Evolutionary conservation across 2,329 filamentous ascomycete species (phyloP), one percentile per base, ranked within the genome.

Genomic region (Microthyrium microscopicum): DNA sequence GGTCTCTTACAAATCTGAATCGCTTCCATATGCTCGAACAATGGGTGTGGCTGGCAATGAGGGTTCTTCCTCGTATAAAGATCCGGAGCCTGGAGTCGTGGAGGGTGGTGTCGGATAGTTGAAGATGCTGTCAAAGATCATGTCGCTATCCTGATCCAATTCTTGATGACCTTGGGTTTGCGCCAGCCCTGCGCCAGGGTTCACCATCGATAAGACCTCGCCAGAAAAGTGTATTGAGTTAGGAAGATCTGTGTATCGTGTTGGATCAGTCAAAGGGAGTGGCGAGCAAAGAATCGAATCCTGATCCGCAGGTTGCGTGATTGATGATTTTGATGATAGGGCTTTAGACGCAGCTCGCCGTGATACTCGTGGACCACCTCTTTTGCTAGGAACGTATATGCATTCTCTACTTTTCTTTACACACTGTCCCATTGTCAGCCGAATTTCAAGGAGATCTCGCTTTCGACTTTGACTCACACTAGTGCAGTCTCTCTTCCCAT

Each of bases 401-500:
- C 56, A 60, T 42, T 52, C 49, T 40, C 47, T 53, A 28, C 48
- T 48, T 44, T 57, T 60, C 42, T 41, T 46, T 28, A 48, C 41
- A 44, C 56, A 60, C 56, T 59, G n/a, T 25, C 41, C 32, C 26
- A 20, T 31, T 27, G 26, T 20, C 20, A 27, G 29, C 36, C 7
- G 12, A 8, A 24, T 12, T 15, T 4, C 4, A 33, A 28, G 9
- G 8, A 11, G 13, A 3, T 17, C 21, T 8, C 13, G 8, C 9
- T 29, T 34, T 29, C n/a, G 24, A 35, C 26, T 28, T 34, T 37
- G 34, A 43, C 56, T 44, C 53, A 62, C 59, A 50, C 54, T 61
- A 35, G 52, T 46, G 46, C 60, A 64, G 24, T 53, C 52, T 27
- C 47, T 47, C 27, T 59, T 54, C 26, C 61, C 61, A 45, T 64